Conservation (phyloP, 176 grass and related monocot genomes). For the Lolium rigidum region DNA sequence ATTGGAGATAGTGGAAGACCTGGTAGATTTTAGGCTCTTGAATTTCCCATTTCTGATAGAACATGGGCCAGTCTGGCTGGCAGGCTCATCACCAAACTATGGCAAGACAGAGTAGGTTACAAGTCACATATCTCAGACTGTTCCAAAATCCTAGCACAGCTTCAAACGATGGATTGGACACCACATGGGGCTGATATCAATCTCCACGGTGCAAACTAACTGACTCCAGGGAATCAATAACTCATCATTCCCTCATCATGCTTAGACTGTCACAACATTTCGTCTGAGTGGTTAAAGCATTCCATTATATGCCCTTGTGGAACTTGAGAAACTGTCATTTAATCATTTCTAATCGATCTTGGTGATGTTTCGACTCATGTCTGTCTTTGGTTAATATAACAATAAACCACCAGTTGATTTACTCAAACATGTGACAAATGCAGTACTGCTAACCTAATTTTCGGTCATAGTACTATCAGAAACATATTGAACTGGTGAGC, state of each 20-base stretch:
- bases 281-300: conserved; percentile 7
- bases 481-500: neutral
- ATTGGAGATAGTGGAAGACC: neutral
- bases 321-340: conserved; percentile 7
- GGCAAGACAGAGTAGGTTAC: neutral
- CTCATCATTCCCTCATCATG: neutral
- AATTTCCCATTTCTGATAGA: neutral
- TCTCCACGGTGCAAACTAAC: neutral
- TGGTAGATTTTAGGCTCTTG: neutral
- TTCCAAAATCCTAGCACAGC: conserved; percentile 4
- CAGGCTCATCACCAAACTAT: neutral
- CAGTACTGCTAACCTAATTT: too few relatives aligned
- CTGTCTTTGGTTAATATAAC: neutral
- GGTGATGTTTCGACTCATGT: neutral
- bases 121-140: neutral
- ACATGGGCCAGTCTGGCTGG: neutral
- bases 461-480: neutral
- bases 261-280: neutral
- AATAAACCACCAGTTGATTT: neutral
- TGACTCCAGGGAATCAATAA: neutral
- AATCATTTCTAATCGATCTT: neutral
- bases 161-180: neutral
- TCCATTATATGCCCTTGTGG: neutral
- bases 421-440: neutral
- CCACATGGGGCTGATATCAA: neutral